Conservation (phyloP, 345 rosid genomes). For the Crucihimalaya himalaica region DNA sequence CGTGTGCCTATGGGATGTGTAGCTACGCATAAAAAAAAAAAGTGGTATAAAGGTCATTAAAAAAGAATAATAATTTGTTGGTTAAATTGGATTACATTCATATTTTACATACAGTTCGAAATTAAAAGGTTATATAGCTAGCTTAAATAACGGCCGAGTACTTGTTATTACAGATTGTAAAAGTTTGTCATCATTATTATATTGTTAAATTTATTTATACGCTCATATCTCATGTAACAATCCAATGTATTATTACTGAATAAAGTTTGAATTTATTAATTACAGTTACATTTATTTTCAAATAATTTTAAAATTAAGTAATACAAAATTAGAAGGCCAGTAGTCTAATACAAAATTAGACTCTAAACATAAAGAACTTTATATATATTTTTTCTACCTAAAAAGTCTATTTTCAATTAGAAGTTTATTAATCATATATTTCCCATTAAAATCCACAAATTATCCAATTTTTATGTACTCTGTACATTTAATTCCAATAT, state of each 20-base stretch:
- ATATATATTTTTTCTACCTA: background rate
- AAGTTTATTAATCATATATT: background rate
- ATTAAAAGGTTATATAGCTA: background rate
- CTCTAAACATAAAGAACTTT: background rate
- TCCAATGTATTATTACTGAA: slow-evolving; percentile 7
- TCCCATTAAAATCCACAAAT: background rate
- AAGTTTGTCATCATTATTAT: slow-evolving; percentile 15
- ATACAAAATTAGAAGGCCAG: background rate
- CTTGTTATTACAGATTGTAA: slow-evolving; percentile 8
- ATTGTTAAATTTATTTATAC: slow-evolving; percentile 20
- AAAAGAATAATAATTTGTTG: slow-evolving; percentile 22
- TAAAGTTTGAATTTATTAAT: slow-evolving; percentile 12
- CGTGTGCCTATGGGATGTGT: slow-evolving; percentile 61
- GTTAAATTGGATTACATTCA: slow-evolving; percentile 25
- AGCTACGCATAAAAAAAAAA: slow-evolving; percentile 45
- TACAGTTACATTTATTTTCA: background rate
- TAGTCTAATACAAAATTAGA: too few relatives aligned
- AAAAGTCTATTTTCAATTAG: background rate
- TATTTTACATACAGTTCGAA: background rate
- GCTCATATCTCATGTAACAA: slow-evolving; percentile 8
- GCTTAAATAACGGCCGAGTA: slow-evolving; percentile 5
- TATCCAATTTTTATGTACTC: background rate
- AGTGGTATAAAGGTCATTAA: background rate
- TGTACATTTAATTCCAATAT: background rate
- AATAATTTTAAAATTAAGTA: background rate